Evolutionary conservation across 768 basidiomycete genomes (phyloP).

Genomic region (Suillus variegatus): DNA sequence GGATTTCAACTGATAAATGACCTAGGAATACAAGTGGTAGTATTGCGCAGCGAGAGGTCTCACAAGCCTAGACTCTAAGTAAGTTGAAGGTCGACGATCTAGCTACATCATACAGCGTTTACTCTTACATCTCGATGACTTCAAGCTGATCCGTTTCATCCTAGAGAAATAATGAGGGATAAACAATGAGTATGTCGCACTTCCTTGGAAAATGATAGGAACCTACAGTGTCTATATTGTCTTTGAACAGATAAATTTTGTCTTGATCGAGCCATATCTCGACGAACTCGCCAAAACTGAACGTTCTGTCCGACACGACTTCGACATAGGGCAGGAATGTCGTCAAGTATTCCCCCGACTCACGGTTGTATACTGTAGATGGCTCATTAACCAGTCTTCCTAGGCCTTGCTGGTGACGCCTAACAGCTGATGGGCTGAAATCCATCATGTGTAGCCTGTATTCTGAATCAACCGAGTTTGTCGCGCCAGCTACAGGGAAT

Average conservation of each 20-base stretch:
- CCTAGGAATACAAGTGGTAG: background rate
- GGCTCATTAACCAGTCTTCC: background rate
- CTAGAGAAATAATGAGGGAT: background rate
- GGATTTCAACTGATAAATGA: background rate
- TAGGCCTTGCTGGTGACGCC: background rate
- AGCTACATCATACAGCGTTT: background rate
- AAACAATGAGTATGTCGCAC: background rate
- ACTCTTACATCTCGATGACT: background rate
- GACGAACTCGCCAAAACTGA: background rate
- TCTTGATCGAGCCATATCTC: background rate
- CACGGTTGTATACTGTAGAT: background rate
- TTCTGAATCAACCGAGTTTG: too few species aligned
- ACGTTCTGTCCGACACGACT: background rate
- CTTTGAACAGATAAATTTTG: background rate
- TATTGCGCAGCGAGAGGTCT: background rate
- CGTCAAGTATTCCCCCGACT: background rate
- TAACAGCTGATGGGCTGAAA: background rate
- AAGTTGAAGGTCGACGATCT: background rate
- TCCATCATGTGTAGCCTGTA: background rate
- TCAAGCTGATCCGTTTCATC: background rate
- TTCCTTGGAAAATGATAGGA: background rate
- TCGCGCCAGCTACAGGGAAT: background rate
- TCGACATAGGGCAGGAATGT: conserved; percentile 1
- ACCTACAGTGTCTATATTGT: background rate
- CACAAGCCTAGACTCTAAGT: background rate